These are phyloP conservation scores for Pythium rishiriense DNA, from an alignment of 352 stramenopile species.

Conservation along the genomic window DNA sequence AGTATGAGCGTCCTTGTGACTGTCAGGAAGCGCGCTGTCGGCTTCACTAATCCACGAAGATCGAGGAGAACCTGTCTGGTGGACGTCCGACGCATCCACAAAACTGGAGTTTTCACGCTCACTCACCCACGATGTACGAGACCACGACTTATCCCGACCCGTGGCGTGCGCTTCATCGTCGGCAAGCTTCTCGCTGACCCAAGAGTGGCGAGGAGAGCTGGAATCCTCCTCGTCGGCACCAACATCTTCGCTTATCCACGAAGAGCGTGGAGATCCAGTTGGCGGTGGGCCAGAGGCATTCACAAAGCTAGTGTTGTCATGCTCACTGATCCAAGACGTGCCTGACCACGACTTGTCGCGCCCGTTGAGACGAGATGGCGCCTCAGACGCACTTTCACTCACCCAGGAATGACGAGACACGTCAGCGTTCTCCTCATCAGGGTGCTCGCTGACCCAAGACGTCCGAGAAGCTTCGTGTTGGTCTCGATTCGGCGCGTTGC, in stretches of 20 bases:
- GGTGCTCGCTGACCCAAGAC: neutral
- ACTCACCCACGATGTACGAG: slow-evolving; percentile 14
- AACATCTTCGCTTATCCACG: slow-evolving; percentile 16
- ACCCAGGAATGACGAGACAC: slow-evolving; percentile 17
- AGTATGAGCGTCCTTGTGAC: neutral
- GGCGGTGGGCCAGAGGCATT: neutral
- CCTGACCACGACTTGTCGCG: slow-evolving; percentile 10
- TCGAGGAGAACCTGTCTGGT: neutral
- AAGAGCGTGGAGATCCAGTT: neutral
- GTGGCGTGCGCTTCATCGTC: neutral
- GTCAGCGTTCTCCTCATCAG: neutral
- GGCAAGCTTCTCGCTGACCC: slow-evolving; percentile 8
- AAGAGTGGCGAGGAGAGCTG: slow-evolving; percentile 11
- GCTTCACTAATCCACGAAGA: slow-evolving; percentile 19
- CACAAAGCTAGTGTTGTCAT: slow-evolving; percentile 4
- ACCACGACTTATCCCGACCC: slow-evolving; percentile 17
- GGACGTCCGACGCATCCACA: neutral
- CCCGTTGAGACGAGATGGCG: neutral
- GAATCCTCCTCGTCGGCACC: neutral
- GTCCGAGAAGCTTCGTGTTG: neutral
- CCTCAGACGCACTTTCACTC: neutral
- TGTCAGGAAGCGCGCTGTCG: neutral
- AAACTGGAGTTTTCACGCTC: slow-evolving; percentile 14
- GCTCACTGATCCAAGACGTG: slow-evolving; percentile 20
- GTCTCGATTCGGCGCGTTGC: neutral